Base-by-base conservation (phyloP, 2,329 filamentous ascomycete species). In the Septoria linicola region DNA sequence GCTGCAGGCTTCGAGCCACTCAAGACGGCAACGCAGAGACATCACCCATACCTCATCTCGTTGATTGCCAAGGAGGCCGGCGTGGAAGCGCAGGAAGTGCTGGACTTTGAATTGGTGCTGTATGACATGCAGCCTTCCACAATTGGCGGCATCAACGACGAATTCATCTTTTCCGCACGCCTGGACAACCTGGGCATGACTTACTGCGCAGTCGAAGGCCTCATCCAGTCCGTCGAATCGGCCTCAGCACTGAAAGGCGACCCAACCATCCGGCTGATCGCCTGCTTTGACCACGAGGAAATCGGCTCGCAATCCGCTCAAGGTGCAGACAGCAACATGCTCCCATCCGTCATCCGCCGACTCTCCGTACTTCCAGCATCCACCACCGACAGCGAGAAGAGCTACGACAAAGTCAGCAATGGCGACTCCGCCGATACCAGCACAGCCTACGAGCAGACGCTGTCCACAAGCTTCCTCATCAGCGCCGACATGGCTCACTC, bases 401-500 rank as follows among this genome's bases (percentile, higher is more conserved):
- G 82, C 1, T 89, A 86, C 70, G 83, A 86, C 59, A 77, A 75
- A 57, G 61, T 79, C 71, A 77, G 80, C 53, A 71, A 72, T 16
- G 57, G 59, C 27, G 52, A 55, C 2, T 37, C 46, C 7, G 82
- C 85, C 10, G 84, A 87, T 59, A 73, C 85, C 11, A 75, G 83
- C 5, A 96, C 91, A 1, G 89, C 90, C 27, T 96, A 90, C 68
- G 93, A 99, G 73, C 92, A 97, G 76, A 93, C 89, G 1, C 80
- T 96, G 45, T 82, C 90, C 4, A 87, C 87, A 21, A 96, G 90
- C 1, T 96, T 99, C 79, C 83, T 99, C 53, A 80, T 99, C 57
- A 96, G 89, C 4, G 93, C 93, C 45, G 93, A 99, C 69, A 97
- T 99, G 93, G 91, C 93, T 1, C 93, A 99, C 75, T 87, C 87